A percentile compares a stretch with the other conserved stretches of the same genome.
These are phyloP conservation scores for Mrakia frigida DNA, from an alignment of 768 basidiomycete species.

Conservation along the genomic window DNA sequence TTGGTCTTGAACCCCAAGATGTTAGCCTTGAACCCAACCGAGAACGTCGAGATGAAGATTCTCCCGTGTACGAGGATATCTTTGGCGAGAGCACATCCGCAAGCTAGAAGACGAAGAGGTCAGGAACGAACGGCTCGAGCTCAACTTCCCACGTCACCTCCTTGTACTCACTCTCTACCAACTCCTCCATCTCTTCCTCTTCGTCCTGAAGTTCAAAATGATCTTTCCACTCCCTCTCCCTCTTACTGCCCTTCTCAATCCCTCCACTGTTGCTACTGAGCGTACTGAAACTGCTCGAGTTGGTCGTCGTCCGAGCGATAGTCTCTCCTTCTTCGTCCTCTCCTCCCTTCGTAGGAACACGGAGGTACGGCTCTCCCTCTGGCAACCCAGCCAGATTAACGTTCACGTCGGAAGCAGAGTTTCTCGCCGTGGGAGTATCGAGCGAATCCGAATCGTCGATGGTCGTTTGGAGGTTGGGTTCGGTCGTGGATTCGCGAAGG, in stretches of 20 bases:
- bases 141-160: neutral
- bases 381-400: too few species aligned
- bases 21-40: conserved; percentile 35
- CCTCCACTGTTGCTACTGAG: neutral
- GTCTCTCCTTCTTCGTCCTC: neutral
- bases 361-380: too few species aligned
- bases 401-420: too few species aligned
- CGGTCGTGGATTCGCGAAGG: too few species aligned
- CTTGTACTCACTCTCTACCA: conserved; percentile 35
- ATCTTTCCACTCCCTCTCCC: conserved; percentile 37
- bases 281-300: neutral
- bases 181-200: conserved; percentile 29
- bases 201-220: conserved; percentile 31
- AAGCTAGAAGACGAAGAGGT: conserved; percentile 25
- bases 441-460: too few species aligned
- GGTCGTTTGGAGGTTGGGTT: too few species aligned
- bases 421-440: too few species aligned
- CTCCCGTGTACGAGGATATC: conserved; percentile 37
- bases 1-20: conserved; percentile 37
- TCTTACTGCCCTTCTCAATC: conserved; percentile 20
- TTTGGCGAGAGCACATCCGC: conserved; percentile 36
- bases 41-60: conserved; percentile 33
- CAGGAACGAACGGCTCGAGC: neutral
- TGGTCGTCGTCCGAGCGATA: neutral
- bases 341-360: neutral